Base-by-base conservation (phyloP, 768 basidiomycete species). In the Tricholoma matsutake region DNA sequence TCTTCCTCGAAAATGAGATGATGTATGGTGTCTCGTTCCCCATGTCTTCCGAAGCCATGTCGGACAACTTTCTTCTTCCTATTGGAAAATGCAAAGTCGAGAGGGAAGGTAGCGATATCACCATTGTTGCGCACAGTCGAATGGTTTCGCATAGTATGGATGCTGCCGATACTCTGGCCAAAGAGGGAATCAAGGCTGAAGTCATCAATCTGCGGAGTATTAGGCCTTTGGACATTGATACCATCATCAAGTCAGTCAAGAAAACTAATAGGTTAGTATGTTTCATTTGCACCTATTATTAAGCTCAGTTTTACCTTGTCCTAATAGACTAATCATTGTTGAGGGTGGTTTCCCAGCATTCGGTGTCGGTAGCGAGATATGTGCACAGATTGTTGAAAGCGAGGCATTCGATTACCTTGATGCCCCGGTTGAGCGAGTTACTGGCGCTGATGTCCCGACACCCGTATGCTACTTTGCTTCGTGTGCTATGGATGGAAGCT, bases 1-100 rank as follows among this genome's bases (percentile, higher is more conserved):
- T 98, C 66, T 95, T 99, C 85, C 90, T 99, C 56, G 97, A 99
- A 75, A 99, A 99, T 78, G 97, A 99, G 76, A 94, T 99, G 86
- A 76, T 99, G 73, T 99, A 99, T 79, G 97, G 97, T 76, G 87
- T 95, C 64, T 85, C 90, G 35, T 99, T 98, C 89, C 95, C 96
- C 54, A 89, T 98, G 88, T 94, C 94, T 28, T 74, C 87, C 64
- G 96, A 96, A 70, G 96, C 94, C 68, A 88, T 97, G 87, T 94
- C 93, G 56, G 92, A 96, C 74, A 86, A 92, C 79, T 99, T 94
- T 85, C 75, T 96, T 47, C 80, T 98, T 58, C 96, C 96, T 35
- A 97, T 99, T 71, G 97, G 97, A 72, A 98, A 98, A 80, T 90
- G 89, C 74, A 98, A 98, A 79, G 83, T 98, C 61, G 97, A 98